Evolutionary conservation across 1,284 basidiomycete species (phyloP).

Genomic region (Porodaedalea pini): DNA sequence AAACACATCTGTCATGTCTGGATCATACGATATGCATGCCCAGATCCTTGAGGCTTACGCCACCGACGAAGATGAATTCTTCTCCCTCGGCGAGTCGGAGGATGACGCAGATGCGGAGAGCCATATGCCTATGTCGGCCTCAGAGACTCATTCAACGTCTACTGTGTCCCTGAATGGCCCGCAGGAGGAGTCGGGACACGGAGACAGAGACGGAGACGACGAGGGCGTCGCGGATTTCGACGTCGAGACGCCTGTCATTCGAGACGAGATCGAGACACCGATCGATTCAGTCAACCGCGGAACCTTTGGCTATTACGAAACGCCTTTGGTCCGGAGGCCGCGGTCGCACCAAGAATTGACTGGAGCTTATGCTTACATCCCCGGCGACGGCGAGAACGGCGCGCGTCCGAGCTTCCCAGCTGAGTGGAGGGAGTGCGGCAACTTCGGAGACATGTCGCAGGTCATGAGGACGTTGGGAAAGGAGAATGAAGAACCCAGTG

Average conservation of each 20-base stretch:
- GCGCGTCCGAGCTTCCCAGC: not conserved
- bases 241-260: slow-evolving; percentile 4
- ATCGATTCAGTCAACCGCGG: slow-evolving; percentile 13
- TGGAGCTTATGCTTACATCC: not conserved
- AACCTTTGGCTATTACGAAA: slow-evolving; percentile 20
- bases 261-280: slow-evolving; percentile 12
- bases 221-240: not conserved
- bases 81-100: slow-evolving; percentile 8
- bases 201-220: not conserved
- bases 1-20: slow-evolving; percentile 1
- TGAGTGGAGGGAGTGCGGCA: slow-evolving; percentile 5
- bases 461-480: not conserved
- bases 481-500: not conserved
- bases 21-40: slow-evolving; percentile 18
- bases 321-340: slow-evolving; percentile 7
- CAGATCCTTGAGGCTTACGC: slow-evolving; percentile 18
- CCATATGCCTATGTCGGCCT: slow-evolving; percentile 12
- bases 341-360: not conserved
- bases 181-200: not conserved
- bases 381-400: slow-evolving; percentile 2
- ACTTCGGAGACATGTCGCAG: not conserved
- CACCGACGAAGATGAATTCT: slow-evolving; percentile 10
- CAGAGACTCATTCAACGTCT: slow-evolving; percentile 2
- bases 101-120: slow-evolving; percentile 12
- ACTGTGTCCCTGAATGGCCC: not conserved